A percentile compares a stretch with the other conserved stretches of the same genome.
Evolutionary conservation across 345 rosid species (phyloP).

Genomic region (Raphanus raphanistrum): DNA sequence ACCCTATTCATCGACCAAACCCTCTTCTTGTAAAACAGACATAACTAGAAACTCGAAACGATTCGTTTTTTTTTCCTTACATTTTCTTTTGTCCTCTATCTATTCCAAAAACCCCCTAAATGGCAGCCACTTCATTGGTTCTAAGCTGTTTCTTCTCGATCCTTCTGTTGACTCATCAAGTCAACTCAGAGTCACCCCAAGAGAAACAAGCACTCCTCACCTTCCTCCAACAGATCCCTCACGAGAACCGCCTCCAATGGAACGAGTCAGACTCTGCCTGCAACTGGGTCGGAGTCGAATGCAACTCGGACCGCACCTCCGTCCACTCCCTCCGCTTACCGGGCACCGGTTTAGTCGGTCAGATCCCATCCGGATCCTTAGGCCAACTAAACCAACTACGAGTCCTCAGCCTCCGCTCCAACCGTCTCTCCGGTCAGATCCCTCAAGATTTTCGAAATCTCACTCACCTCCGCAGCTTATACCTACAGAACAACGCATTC

Average conservation of each 20-base stretch:
- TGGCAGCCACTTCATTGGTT: slow-evolving; percentile 41
- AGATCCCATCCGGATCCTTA: slow-evolving; percentile 62
- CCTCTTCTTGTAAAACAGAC: slow-evolving; percentile 5
- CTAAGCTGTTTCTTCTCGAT: slow-evolving; percentile 31
- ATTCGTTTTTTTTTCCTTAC: background rate
- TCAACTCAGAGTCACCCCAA: slow-evolving; percentile 61
- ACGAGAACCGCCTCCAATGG: slow-evolving; percentile 80
- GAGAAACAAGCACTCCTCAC: slow-evolving; percentile 86
- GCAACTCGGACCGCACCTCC: slow-evolving; percentile 55
- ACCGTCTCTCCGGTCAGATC: slow-evolving; percentile 74
- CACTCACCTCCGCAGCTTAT: slow-evolving; percentile 68
- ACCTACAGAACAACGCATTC: slow-evolving; percentile 64
- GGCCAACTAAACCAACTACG: slow-evolving; percentile 73
- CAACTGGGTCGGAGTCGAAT: slow-evolving; percentile 81
- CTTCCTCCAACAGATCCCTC: slow-evolving; percentile 57
- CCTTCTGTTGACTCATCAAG: slow-evolving; percentile 45
- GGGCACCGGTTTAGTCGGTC: slow-evolving; percentile 76
- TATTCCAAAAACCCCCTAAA: slow-evolving; percentile 17
- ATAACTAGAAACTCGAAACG: background rate
- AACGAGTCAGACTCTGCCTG: slow-evolving; percentile 71
- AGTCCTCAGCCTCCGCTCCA: slow-evolving; percentile 84
- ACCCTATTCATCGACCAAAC: slow-evolving; percentile 1
- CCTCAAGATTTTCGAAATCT: slow-evolving; percentile 86
- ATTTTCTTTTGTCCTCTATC: background rate
- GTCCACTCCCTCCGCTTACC: slow-evolving; percentile 77